Evolutionary conservation across 495 filamentous ascomycete genomes (phyloP), one percentile per base, ranked within the genome.

Genomic region (Podospora pseudopauciseta): DNA sequence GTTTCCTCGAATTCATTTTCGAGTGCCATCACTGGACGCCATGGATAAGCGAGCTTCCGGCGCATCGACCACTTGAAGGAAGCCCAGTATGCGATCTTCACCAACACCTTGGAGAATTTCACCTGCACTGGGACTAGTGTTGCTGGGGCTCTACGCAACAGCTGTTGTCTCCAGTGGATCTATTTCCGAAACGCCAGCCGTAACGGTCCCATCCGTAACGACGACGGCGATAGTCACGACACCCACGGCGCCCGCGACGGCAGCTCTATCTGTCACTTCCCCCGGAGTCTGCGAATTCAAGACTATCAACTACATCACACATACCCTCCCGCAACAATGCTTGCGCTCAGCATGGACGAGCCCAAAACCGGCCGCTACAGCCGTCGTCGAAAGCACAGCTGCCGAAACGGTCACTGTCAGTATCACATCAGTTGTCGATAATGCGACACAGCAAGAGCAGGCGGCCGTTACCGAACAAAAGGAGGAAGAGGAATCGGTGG

Each of bases 291-390:
- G 91, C 79, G 85, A 87, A 65, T 86, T 81, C 67, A 81, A 85
- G 68, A 91, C 89, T 3, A 86, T 91, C 67, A 94, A 94, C 77
- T 92, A 93, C 78, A 91, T 94, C 67, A 92, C 91, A 16, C 89
- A 92, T 71, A 86, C 86, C 9, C 79, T 94, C 53, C 90, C 91
- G 60, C 91, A 93, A 78, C 91, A 91, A 78, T 94, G 91, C 73
- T 79, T 92, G 59, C 83, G 81, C 65, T 86, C 84, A 1, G 74
- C 79, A 32, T 79, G 78, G 78, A 75, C 74, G 57, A 72, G 70
- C 63, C 67, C 74, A 23, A 71, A 71, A 13, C 70, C 71, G 23
- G 64, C 74, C 32, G 64, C 61, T 6, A 49, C 68, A n/a, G 54
- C 61, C 13, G 49, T 67, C 7, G 54, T 53, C 39, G 34, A 61